A percentile compares a stretch with the other conserved stretches of the same genome.
phyloP scores from a whole-genome alignment of 495 filamentous ascomycete species.

The Penicillium tannophilum region DNA sequence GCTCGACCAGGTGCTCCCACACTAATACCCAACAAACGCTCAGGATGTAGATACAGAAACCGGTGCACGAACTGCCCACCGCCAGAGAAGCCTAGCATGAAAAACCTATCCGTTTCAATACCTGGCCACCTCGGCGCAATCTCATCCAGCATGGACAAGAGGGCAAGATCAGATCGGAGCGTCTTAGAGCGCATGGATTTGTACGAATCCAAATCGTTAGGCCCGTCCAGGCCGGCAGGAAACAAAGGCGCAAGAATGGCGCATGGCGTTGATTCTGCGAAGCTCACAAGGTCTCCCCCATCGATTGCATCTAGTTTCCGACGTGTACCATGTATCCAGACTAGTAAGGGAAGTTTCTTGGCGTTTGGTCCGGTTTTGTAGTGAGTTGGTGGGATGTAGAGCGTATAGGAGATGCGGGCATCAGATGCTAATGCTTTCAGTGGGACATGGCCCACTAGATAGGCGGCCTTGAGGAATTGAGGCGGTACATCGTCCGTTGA shows the following conservation, averaged over 20 bases:
- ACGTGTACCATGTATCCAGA: conserved; percentile 1
- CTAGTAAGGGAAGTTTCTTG: conserved; percentile 7
- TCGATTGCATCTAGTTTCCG: neutral
- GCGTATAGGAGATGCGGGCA: conserved; percentile 6
- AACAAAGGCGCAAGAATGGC: conserved; percentile 4
- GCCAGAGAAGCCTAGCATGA: neutral
- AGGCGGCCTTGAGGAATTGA: neutral
- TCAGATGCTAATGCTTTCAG: neutral
- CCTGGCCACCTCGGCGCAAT: neutral
- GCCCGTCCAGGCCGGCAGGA: neutral
- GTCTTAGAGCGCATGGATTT: neutral
- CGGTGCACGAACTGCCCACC: conserved; percentile 1
- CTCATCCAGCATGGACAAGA: neutral
- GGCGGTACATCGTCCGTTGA: neutral
- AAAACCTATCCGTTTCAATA: neutral
- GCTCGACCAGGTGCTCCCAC: neutral
- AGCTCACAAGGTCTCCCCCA: neutral
- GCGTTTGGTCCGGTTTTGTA: neutral
- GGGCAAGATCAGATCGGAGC: neutral
- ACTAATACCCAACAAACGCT: neutral
- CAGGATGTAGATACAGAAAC: neutral
- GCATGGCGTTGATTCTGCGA: neutral
- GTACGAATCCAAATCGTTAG: conserved; percentile 4
- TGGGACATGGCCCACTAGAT: neutral
- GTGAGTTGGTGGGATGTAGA: conserved; percentile 6